Conservation (phyloP, 345 rosid species). For the Physaria fendleri region DNA sequence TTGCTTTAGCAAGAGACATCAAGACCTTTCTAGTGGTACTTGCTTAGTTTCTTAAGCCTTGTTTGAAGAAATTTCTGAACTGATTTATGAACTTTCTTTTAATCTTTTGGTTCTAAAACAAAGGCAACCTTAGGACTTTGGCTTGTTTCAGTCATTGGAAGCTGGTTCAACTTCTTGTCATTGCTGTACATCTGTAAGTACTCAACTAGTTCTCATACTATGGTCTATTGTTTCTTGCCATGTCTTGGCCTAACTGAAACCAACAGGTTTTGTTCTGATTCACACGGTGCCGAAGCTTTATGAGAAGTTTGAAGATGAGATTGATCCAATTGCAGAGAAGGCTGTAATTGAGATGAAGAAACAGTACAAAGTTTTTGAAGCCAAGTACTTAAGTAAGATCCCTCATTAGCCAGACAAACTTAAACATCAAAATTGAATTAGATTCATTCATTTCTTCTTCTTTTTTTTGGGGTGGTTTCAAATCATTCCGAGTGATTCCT, state of each 20-base stretch:
- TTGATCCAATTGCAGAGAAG: constrained; percentile 80
- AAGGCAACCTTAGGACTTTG: constrained; percentile 74
- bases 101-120: constrained; percentile 21
- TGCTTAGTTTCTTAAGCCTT: background rate
- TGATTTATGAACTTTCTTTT: background rate
- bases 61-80: background rate
- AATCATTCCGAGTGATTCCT: background rate
- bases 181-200: constrained; percentile 74
- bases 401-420: constrained; percentile 21
- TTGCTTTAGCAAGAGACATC: constrained; percentile 31
- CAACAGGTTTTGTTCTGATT: constrained; percentile 53
- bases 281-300: constrained; percentile 67
- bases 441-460: constrained; percentile 1
- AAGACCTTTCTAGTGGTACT: constrained; percentile 25
- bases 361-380: constrained; percentile 56
- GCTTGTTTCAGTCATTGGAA: constrained; percentile 67
- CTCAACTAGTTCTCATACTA: constrained; percentile 1
- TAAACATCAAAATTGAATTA: background rate
- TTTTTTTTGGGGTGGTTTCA: too few species aligned
- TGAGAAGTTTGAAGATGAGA: constrained; percentile 73
- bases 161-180: constrained; percentile 75
- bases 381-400: constrained; percentile 55
- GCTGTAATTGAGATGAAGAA: constrained; percentile 49
- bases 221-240: background rate
- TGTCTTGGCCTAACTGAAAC: background rate